phyloP scores from a whole-genome alignment of 78 protist genomes.

The Planoprotostelium fungivorum region DNA sequence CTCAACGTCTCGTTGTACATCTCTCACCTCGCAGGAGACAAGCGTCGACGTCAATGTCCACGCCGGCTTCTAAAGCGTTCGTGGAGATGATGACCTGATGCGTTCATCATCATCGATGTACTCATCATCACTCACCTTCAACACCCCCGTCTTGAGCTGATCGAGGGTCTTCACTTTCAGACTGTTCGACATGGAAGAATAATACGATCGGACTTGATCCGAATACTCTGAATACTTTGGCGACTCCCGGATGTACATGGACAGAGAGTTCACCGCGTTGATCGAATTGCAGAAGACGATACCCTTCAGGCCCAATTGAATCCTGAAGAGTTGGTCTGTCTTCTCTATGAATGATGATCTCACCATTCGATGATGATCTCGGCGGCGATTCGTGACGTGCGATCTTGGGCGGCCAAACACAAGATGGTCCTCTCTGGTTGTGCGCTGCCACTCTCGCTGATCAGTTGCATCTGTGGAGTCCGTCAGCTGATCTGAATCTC shows the following conservation, averaged over 20 bases:
- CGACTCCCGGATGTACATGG: constrained; percentile 1
- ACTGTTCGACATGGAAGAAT: background rate
- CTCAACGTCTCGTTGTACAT: background rate
- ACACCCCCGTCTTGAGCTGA: constrained; percentile 23
- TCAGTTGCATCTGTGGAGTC: background rate
- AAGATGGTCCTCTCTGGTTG: background rate
- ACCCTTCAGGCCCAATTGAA: constrained; percentile 12
- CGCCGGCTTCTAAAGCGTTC: constrained; percentile 72
- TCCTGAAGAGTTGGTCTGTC: constrained; percentile 5
- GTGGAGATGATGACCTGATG: constrained; percentile 31
- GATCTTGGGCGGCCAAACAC: background rate
- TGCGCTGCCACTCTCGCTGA: background rate
- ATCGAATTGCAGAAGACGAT: constrained; percentile 52
- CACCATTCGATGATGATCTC: background rate
- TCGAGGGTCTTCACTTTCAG: constrained; percentile 30
- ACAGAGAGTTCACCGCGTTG: constrained; percentile 8
- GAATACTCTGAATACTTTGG: background rate
- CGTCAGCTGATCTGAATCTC: background rate
- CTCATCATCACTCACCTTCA: background rate
- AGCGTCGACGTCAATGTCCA: constrained; percentile 59
- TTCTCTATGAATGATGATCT: no score
- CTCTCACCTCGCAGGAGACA: constrained; percentile 19
- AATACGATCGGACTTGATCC: constrained; percentile 28
- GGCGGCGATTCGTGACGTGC: background rate
- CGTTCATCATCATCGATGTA: background rate